A percentile compares a stretch with the other conserved stretches of the same genome.
phyloP scores from a whole-genome alignment of 768 basidiomycete genomes.

The Suillus sp. region DNA sequence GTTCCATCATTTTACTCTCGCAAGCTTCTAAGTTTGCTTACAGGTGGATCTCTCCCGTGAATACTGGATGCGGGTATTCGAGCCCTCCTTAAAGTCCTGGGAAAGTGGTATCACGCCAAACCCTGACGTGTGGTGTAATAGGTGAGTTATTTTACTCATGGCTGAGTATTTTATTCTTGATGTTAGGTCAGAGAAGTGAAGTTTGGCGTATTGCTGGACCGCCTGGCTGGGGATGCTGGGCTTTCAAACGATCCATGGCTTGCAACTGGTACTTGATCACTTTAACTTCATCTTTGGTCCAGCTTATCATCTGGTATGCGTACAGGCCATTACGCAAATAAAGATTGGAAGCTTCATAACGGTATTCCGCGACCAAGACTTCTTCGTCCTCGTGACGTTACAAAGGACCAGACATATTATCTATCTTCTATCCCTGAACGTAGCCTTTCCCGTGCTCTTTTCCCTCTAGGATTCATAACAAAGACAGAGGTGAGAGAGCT shows the following conservation, averaged over 20 bases:
- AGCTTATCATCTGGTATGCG: constrained; percentile 3
- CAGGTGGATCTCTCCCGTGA: constrained; percentile 87
- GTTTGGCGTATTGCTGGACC: constrained; percentile 80
- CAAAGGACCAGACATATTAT: constrained; percentile 94
- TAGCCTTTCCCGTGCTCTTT: constrained; percentile 68
- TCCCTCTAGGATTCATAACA: constrained; percentile 68
- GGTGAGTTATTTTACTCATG: constrained; percentile 40
- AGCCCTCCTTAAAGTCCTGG: constrained; percentile 81
- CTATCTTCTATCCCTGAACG: constrained; percentile 74
- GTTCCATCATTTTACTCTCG: constrained; percentile 3
- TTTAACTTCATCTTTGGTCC: neutral
- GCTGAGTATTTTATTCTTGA: constrained; percentile 6
- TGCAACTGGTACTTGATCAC: constrained; percentile 64
- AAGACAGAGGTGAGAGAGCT: constrained; percentile 77
- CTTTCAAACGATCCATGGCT: constrained; percentile 57
- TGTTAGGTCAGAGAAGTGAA: constrained; percentile 72
- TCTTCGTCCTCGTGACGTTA: constrained; percentile 53
- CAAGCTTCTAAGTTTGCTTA: constrained; percentile 9
- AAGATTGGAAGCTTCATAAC: constrained; percentile 46
- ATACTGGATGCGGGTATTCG: constrained; percentile 92
- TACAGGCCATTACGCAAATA: constrained; percentile 85
- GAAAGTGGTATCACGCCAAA: constrained; percentile 83
- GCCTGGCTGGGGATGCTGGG: constrained; percentile 41
- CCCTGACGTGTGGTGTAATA: constrained; percentile 93
- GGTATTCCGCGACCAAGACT: constrained; percentile 48